These are phyloP conservation scores for Botryotinia globosa DNA, from an alignment of 2,329 filamentous ascomycete genomes.

Conservation along the genomic window DNA sequence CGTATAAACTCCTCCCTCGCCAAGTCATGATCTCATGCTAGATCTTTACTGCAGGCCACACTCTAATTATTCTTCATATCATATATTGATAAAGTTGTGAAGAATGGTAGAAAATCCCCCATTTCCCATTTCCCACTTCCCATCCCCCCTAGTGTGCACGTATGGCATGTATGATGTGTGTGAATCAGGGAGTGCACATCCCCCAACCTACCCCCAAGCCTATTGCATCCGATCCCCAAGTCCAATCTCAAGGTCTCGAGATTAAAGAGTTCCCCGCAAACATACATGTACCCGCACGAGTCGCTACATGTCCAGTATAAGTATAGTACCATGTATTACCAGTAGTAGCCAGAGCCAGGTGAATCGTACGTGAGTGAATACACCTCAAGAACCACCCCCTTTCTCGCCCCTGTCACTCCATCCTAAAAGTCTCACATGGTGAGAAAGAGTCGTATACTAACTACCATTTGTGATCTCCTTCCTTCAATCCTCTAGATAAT, in stretches of 20 bases:
- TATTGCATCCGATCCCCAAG: neutral
- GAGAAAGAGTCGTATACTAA: neutral
- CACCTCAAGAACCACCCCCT: neutral
- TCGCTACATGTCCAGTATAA: neutral
- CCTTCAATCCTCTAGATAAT: neutral
- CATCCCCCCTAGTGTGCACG: neutral
- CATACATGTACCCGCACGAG: neutral
- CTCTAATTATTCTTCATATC: neutral
- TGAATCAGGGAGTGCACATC: conserved; percentile 2
- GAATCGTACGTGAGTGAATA: neutral
- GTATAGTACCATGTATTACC: neutral
- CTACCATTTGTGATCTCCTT: neutral
- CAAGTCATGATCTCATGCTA: neutral
- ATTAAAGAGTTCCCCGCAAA: neutral
- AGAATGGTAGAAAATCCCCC: neutral
- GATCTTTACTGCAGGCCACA: neutral
- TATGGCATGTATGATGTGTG: neutral
- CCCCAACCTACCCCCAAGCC: neutral
- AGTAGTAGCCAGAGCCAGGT: neutral
- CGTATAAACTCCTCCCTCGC: neutral
- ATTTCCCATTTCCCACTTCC: neutral
- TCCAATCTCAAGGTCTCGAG: neutral
- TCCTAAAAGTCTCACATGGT: neutral
- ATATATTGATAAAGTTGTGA: neutral
- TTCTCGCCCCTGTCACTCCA: neutral